Evolutionary conservation across 305 asterid species (phyloP), one percentile per base, ranked within the genome.

Genomic region (Solanum hybrid): DNA sequence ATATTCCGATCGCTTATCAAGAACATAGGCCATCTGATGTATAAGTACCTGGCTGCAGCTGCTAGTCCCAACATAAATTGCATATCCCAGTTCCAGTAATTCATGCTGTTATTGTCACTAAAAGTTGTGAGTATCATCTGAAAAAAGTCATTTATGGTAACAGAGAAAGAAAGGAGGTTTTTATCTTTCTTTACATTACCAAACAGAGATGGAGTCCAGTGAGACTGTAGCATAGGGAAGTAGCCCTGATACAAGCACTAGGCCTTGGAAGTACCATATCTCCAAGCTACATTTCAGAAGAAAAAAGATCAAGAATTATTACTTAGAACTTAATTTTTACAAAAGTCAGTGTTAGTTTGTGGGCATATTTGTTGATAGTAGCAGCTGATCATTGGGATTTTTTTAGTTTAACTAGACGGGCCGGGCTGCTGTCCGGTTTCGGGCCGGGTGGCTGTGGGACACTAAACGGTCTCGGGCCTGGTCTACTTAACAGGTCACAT

Each of bases 51-150:
- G 88, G 92, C 89, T 15, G 90, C 91, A 64, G 89, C 81, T 1
- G 89, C 88, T 66, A 91, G 24, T 85, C 92, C 93, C 42, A 91
- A 76, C 91, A 89, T 89, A 14, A 90, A 78, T 15, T 81, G 75
- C 88, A 91, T 89, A 38, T 91, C 91, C 93, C 93, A 91, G 88
- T 89, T 90, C 89, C 78, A 90, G 75, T 91, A 91, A 87, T 90
- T 91, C 93, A 91, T 89, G 91, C 91, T 91, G 93, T 38, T 78
- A 3, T 88, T 75, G 34, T 19, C 71, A 69, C 38, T 1, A 40
- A 13, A 15, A 13, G 27, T 45, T 37, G 64, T 89, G 51, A 86
- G 89, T n/a, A 77, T 69, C 64, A 45, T 45, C 64, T 24, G 32
- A 24, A 69, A 79, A 42, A 85, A 37, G 81, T 27, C 17, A 78